Evolutionary conservation across 2,329 filamentous ascomycete species (phyloP).

Genomic region (Aspergillus novoparasiticus): DNA sequence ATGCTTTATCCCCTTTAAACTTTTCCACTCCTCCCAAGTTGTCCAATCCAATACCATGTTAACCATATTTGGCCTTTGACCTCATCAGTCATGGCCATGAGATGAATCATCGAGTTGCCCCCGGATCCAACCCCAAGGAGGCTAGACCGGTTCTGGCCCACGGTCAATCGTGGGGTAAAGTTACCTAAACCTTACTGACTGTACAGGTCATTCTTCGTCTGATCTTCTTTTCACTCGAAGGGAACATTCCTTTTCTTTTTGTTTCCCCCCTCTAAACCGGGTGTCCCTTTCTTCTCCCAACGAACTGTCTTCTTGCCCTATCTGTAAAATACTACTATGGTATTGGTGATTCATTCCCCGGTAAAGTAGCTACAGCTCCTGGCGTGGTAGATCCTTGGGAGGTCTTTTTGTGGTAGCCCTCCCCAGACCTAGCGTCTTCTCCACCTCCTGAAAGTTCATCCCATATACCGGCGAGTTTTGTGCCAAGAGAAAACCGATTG

Average conservation of each 20-base stretch:
- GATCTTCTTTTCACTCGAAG: not conserved
- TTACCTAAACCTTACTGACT: constrained; percentile 1
- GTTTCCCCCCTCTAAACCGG: not conserved
- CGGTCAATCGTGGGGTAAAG: constrained; percentile 27
- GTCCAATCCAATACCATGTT: too few species aligned
- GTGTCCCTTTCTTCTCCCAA: not conserved
- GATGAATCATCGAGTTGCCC: constrained; percentile 11
- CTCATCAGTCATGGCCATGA: not conserved
- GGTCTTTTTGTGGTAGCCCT: not conserved
- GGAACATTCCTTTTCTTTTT: constrained; percentile 3
- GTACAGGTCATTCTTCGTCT: constrained; percentile 4
- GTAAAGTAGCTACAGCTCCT: not conserved
- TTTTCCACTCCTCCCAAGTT: too few species aligned
- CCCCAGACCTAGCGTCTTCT: not conserved
- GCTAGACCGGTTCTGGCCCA: constrained; percentile 23
- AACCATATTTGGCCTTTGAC: not conserved
- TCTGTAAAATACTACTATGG: not conserved
- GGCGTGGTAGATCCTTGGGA: not conserved
- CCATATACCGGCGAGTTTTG: not conserved
- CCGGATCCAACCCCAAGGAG: constrained; percentile 3
- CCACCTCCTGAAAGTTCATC: not conserved
- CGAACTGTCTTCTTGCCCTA: not conserved
- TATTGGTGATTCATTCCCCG: not conserved
- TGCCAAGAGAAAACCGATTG: not conserved
- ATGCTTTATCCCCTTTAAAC: not conserved